A percentile compares a stretch with the other conserved stretches of the same genome.
Conservation (phyloP, 108 stramenopile genomes). For the Hondaea fermentalgiana region DNA sequence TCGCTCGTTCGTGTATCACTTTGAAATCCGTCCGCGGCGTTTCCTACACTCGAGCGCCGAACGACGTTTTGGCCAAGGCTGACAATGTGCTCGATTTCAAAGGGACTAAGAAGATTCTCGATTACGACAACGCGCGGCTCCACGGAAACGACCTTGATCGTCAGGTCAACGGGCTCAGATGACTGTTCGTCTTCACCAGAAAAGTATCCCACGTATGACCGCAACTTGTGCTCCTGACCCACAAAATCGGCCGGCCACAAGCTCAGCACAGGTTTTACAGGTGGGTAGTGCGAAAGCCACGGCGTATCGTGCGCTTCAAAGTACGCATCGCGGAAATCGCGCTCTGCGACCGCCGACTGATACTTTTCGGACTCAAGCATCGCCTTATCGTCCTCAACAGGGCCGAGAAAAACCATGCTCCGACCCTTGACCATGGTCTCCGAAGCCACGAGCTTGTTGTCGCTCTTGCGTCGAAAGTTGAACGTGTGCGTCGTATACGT, state of each 20-base stretch:
- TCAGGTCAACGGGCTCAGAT: neutral
- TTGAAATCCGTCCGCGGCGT: conserved; percentile 20
- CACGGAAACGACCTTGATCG: conserved; percentile 20
- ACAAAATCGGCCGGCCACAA: conserved; percentile 27
- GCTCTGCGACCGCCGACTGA: neutral
- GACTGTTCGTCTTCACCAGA: neutral
- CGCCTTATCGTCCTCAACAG: neutral
- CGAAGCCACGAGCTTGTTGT: neutral
- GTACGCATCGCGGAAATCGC: neutral
- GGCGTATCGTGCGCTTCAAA: neutral
- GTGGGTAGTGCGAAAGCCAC: conserved; percentile 26
- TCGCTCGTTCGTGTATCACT: conserved; percentile 60
- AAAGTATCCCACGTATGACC: neutral
- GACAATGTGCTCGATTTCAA: conserved; percentile 74
- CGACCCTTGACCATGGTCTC: neutral
- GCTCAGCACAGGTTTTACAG: neutral
- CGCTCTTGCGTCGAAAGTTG: neutral
- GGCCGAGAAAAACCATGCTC: conserved; percentile 4
- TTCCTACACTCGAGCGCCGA: neutral
- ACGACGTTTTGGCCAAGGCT: conserved; percentile 26
- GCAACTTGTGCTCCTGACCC: conserved; percentile 26
- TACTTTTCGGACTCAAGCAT: neutral
- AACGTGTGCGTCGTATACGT: conserved; percentile 26
- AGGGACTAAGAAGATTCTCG: conserved; percentile 61
- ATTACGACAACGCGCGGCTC: conserved; percentile 74